Evolutionary conservation across 129 eudicot genomes (phyloP).

Genomic region (Arctium minus): DNA sequence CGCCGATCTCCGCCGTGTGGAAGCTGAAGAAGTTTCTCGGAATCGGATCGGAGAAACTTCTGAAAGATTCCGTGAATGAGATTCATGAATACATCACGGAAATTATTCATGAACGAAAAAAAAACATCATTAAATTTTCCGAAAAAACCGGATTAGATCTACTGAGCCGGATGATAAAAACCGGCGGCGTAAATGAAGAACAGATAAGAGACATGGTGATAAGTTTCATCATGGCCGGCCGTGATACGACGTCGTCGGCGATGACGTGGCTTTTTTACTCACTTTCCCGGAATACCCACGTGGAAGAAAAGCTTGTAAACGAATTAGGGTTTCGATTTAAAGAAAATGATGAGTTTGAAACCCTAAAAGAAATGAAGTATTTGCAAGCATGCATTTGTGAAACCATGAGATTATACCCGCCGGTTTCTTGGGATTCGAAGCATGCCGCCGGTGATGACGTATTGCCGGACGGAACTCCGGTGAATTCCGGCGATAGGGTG

Average conservation of each 20-base stretch:
- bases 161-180: conserved; percentile 14
- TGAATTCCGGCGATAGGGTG: conserved; percentile 42
- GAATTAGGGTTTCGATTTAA: conserved; percentile 12
- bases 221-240: conserved; percentile 59
- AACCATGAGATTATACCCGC: conserved; percentile 60
- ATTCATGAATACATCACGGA: conserved; percentile 22
- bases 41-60: conserved; percentile 37
- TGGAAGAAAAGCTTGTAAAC: conserved; percentile 23
- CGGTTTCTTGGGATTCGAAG: conserved; percentile 63
- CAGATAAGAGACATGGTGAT: conserved; percentile 43
- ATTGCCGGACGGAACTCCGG: conserved; percentile 57
- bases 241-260: conserved; percentile 57
- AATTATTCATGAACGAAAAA: conserved; percentile 23
- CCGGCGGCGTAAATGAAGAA: conserved; percentile 28
- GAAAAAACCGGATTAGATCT: neutral
- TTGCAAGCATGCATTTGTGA: conserved; percentile 47
- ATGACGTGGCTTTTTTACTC: conserved; percentile 58
- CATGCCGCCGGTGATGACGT: conserved; percentile 42
- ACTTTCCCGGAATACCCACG: conserved; percentile 19
- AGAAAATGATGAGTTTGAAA: conserved; percentile 9
- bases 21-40: conserved; percentile 31
- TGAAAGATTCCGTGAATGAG: conserved; percentile 24
- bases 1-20: conserved; percentile 31
- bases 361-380: conserved; percentile 36
- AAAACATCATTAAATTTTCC: neutral